phyloP scores from a whole-genome alignment of 1,284 basidiomycete genomes.

The Ustilago shanxiensis region DNA sequence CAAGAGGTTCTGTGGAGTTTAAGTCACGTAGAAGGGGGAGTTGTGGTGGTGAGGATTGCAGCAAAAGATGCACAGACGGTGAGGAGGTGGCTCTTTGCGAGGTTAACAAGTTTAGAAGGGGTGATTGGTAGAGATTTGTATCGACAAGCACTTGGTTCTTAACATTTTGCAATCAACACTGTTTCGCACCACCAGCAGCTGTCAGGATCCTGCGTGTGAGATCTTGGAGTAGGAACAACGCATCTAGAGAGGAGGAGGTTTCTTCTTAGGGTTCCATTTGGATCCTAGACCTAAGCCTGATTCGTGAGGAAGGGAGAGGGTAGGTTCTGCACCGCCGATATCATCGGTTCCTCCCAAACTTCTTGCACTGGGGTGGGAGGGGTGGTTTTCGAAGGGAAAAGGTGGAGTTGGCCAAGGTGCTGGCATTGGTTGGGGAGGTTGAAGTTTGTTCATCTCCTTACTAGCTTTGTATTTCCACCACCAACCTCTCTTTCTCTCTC shows the following conservation, averaged over 20 bases:
- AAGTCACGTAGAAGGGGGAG: conserved; percentile 72
- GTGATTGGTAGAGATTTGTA: conserved; percentile 60
- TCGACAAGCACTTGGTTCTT: conserved; percentile 38
- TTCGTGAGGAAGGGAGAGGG: not conserved
- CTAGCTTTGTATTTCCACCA: not conserved
- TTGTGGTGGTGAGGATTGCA: conserved; percentile 79
- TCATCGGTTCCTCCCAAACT: not conserved
- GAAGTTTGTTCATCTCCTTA: no score
- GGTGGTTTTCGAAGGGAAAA: not conserved
- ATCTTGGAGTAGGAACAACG: no score
- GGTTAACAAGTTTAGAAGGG: conserved; percentile 74
- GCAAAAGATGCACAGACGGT: conserved; percentile 80
- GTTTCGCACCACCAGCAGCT: no score
- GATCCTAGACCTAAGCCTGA: not conserved
- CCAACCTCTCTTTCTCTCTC: conserved; percentile 15
- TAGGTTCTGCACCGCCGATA: not conserved
- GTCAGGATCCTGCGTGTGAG: no score
- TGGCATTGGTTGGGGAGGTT: not conserved
- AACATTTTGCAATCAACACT: not conserved
- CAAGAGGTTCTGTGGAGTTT: conserved; percentile 82
- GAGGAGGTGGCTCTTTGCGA: conserved; percentile 77
- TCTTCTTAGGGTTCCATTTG: no score
- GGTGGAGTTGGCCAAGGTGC: no score
- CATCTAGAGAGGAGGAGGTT: no score
- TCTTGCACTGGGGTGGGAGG: no score